Conservation (phyloP, 768 basidiomycete genomes). For the Tulasnella calospora region DNA sequence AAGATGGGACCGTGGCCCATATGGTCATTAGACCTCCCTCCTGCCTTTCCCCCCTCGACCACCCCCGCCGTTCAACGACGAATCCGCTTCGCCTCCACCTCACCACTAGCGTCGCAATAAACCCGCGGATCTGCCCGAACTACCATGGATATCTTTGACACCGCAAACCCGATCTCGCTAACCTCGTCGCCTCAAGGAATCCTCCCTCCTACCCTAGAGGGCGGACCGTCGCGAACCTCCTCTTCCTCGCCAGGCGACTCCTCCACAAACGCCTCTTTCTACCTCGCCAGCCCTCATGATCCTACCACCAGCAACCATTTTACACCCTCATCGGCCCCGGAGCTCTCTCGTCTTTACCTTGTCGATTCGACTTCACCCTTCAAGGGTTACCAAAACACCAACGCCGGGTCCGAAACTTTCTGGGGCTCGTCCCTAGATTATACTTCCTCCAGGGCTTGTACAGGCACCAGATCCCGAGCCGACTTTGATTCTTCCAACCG, state of each 20-base stretch:
- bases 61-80: neutral
- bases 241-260: neutral
- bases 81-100: neutral
- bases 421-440: conserved; percentile 5
- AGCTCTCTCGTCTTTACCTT: neutral
- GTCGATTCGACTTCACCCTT: neutral
- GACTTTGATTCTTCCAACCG: neutral
- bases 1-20: neutral
- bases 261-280: neutral
- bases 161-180: neutral
- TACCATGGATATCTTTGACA: neutral
- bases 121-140: neutral
- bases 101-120: neutral
- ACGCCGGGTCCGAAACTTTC: neutral
- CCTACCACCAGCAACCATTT: neutral
- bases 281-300: neutral
- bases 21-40: neutral
- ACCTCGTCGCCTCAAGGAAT: neutral
- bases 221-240: neutral
- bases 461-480: neutral
- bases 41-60: neutral
- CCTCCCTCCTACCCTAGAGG: neutral
- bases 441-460: neutral
- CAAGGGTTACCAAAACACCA: neutral
- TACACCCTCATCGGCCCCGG: conserved; percentile 10